Conservation (phyloP, 2,329 filamentous ascomycete species). For the Verticillium albo-atrum region DNA sequence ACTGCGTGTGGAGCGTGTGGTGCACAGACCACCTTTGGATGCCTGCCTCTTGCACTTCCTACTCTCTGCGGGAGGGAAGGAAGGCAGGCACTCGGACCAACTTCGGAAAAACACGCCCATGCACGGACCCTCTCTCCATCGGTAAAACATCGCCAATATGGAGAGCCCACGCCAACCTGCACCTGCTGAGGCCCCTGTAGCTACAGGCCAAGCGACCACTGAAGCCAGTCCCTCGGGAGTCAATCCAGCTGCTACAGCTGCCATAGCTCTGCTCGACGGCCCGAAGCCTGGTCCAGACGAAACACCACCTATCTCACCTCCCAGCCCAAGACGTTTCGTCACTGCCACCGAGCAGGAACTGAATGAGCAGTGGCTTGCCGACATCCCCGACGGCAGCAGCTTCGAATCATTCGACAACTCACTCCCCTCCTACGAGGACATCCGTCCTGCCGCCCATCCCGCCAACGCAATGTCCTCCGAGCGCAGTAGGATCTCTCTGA, state of each 20-base stretch:
- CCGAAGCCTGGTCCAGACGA: not conserved
- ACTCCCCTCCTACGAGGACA: not conserved
- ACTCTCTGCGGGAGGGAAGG: too few relatives aligned
- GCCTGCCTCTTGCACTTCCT: too few relatives aligned
- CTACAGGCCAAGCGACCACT: not conserved
- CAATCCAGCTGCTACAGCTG: not conserved
- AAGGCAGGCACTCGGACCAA: not conserved
- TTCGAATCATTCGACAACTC: not conserved
- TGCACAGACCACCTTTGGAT: too few relatives aligned
- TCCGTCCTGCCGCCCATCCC: not conserved
- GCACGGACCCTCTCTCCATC: too few relatives aligned
- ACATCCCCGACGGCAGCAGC: not conserved
- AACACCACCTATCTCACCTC: not conserved
- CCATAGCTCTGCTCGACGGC: not conserved
- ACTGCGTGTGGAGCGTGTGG: too few relatives aligned
- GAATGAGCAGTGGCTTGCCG: not conserved
- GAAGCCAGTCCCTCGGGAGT: not conserved
- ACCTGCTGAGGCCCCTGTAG: not conserved
- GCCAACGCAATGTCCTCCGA: not conserved
- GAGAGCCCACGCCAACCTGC: not conserved
- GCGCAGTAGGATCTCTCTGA: conserved; percentile 47
- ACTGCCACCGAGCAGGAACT: not conserved
- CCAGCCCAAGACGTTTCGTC: not conserved
- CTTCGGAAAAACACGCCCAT: not conserved
- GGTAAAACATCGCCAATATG: not conserved